Evolutionary conservation across 306 rosid species (phyloP).

Genomic region (Herpetospermum pedunculosum): DNA sequence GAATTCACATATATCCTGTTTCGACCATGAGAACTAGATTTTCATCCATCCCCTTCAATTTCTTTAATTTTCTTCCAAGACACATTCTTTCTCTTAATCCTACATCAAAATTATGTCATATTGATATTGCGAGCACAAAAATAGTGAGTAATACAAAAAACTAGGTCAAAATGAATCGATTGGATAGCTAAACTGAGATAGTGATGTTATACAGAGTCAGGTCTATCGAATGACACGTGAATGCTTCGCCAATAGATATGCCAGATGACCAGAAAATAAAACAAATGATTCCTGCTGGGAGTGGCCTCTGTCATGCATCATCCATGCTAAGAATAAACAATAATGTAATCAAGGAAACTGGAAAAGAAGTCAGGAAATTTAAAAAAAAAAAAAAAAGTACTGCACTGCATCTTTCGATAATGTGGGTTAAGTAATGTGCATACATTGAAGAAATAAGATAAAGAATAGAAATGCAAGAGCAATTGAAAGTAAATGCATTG

Average conservation of each 20-base stretch:
- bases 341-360: neutral
- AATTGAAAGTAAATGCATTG: neutral
- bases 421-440: neutral
- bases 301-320: neutral
- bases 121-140: neutral
- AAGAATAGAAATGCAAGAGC: neutral
- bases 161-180: neutral
- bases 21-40: neutral
- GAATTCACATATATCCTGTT: neutral
- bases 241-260: neutral
- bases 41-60: neutral
- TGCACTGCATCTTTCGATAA: neutral
- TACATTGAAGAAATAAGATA: neutral
- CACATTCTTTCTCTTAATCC: neutral
- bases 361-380: neutral
- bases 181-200: neutral
- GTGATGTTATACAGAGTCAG: neutral
- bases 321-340: neutral
- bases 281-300: neutral
- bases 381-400: neutral
- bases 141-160: neutral
- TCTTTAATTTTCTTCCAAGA: neutral
- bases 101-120: neutral
- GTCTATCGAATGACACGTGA: neutral
- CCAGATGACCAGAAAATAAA: neutral